Conservation (phyloP, 345 rosid species). For the Populus ilicifolia region DNA sequence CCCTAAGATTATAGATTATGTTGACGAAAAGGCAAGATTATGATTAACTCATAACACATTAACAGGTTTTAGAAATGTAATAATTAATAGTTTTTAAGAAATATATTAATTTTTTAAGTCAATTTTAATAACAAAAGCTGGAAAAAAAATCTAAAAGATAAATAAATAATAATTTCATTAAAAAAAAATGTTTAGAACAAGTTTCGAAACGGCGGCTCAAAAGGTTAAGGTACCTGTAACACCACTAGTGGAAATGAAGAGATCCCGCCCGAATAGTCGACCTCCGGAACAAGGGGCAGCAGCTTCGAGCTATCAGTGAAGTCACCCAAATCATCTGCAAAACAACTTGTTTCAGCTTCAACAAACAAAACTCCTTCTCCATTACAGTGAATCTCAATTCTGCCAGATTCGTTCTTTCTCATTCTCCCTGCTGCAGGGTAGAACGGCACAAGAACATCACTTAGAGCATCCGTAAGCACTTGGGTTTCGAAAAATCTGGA, state of each 20-base stretch:
- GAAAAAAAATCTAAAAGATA: too few relatives aligned
- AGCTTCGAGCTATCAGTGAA: slow-evolving; percentile 11
- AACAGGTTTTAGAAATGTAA: too few relatives aligned
- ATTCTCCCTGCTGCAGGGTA: slow-evolving; percentile 40
- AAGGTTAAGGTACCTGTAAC: slow-evolving; percentile 22
- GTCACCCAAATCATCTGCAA: slow-evolving; percentile 19
- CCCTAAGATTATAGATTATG: too few relatives aligned
- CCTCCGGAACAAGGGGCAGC: slow-evolving; percentile 16
- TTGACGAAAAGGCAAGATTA: too few relatives aligned
- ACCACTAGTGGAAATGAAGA: slow-evolving; percentile 27
- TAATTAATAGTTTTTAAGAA: too few relatives aligned
- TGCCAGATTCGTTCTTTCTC: slow-evolving; percentile 16
- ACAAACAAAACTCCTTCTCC: slow-evolving; percentile 26
- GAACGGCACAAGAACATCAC: slow-evolving; percentile 28
- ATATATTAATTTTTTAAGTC: too few relatives aligned
- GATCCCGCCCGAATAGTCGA: slow-evolving; percentile 15
- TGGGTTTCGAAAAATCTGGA: slow-evolving; percentile 8
- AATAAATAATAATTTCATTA: too few relatives aligned
- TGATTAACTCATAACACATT: too few relatives aligned
- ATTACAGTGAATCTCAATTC: slow-evolving; percentile 33
- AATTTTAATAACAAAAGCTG: too few relatives aligned
- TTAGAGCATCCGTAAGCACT: slow-evolving; percentile 24
- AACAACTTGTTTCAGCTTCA: slow-evolving; percentile 28
- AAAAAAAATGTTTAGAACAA: not conserved
- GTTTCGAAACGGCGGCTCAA: too few relatives aligned